These are phyloP conservation scores for Mycosphaerella arachidis DNA, from an alignment of 2,329 filamentous ascomycete genomes.

Conservation along the genomic window DNA sequence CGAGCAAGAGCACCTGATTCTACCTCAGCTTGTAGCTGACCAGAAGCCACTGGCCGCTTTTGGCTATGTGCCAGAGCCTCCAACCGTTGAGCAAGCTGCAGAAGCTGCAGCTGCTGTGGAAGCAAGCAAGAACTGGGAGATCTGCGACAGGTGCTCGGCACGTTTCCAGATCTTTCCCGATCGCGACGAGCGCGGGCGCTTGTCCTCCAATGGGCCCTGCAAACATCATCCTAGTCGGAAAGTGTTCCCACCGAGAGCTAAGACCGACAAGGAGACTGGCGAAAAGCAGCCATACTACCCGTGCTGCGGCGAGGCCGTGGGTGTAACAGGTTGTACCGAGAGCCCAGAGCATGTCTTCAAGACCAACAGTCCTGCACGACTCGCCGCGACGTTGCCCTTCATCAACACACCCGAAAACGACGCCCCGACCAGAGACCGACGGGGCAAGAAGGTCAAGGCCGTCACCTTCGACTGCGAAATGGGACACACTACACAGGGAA, in stretches of 20 bases:
- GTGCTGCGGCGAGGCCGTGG: conserved; percentile 74
- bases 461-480: conserved; percentile 96
- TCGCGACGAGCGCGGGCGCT: conserved; percentile 69
- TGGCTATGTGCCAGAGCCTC: conserved; percentile 70
- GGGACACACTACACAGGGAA: conserved; percentile 83
- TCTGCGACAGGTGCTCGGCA: conserved; percentile 78
- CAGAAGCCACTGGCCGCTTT: conserved; percentile 59
- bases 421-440: conserved; percentile 39
- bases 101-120: conserved; percentile 61
- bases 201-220: conserved; percentile 74
- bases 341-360: conserved; percentile 81
- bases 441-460: conserved; percentile 45
- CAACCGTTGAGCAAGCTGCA: conserved; percentile 62
- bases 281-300: conserved; percentile 60
- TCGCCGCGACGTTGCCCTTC: conserved; percentile 78
- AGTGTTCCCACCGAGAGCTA: conserved; percentile 54
- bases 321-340: conserved; percentile 72
- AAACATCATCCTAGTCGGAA: conserved; percentile 73
- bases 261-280: conserved; percentile 51
- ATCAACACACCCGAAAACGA: conserved; percentile 67
- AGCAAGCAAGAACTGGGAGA: conserved; percentile 71
- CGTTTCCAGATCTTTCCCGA: conserved; percentile 92
- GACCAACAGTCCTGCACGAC: conserved; percentile 65
- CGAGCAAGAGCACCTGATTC: conserved; percentile 63
- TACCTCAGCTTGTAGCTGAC: conserved; percentile 58